These are phyloP conservation scores for Talaromyces trachyspermus DNA, from an alignment of 495 filamentous ascomycete species.

Conservation along the genomic window DNA sequence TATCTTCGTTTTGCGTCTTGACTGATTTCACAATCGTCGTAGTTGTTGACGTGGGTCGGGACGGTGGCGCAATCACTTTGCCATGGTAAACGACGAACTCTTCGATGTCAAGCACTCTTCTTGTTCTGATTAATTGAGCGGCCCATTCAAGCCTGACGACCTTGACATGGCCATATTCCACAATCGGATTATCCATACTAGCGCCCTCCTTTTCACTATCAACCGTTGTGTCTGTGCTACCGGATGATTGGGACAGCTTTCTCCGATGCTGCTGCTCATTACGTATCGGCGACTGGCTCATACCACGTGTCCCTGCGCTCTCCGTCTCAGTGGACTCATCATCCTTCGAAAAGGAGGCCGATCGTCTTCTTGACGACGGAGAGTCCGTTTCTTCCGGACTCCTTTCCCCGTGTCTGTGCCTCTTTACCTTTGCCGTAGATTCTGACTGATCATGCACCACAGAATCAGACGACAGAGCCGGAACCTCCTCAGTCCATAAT, in stretches of 20 bases:
- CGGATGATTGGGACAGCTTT: neutral
- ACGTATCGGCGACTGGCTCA: neutral
- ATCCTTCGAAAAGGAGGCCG: slow-evolving; percentile 28
- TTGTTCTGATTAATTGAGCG: slow-evolving; percentile 47
- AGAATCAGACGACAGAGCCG: neutral
- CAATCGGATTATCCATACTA: neutral
- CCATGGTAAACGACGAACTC: slow-evolving; percentile 62
- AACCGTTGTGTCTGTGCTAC: neutral
- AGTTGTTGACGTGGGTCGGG: slow-evolving; percentile 3
- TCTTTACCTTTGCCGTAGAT: slow-evolving; percentile 19
- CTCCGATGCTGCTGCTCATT: neutral
- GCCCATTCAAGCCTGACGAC: slow-evolving; percentile 78
- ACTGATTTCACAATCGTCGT: slow-evolving; percentile 12
- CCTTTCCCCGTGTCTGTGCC: slow-evolving; percentile 12
- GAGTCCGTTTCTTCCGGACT: neutral
- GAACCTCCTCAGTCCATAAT: slow-evolving; percentile 50
- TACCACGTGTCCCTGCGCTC: neutral
- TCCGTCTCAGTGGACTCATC: no score
- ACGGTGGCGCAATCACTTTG: slow-evolving; percentile 21
- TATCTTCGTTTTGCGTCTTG: neutral
- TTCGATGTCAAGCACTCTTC: slow-evolving; percentile 47
- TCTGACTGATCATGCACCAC: neutral
- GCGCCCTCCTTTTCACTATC: neutral
- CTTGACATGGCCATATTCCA: slow-evolving; percentile 36
- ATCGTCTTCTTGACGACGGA: slow-evolving; percentile 12